Evolutionary conservation across 139 green algal genomes (phyloP).

Genomic region (Spirogloea muscicola): DNA sequence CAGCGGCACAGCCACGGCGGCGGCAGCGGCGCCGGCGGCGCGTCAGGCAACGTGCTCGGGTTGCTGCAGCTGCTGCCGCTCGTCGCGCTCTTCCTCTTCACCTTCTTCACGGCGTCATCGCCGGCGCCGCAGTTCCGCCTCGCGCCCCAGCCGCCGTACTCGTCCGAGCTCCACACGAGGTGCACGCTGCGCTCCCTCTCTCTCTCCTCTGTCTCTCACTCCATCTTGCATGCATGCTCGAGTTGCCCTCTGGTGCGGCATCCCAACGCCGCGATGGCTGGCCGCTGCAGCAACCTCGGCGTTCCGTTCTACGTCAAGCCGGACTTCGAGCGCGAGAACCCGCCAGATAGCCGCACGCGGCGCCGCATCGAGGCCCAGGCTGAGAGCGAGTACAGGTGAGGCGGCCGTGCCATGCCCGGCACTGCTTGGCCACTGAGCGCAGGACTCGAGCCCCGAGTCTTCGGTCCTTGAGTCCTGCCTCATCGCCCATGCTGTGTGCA

Average conservation of each 20-base stretch:
- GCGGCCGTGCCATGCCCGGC: no score
- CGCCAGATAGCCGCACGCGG: not conserved
- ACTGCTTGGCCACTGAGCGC: no score
- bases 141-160: conserved; percentile 1
- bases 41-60: conserved; percentile 4
- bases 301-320: conserved; percentile 9
- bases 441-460: no score
- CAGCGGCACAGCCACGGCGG: no score
- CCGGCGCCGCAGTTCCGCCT: conserved; percentile 17
- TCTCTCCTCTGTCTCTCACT: no score
- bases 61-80: conserved; percentile 33
- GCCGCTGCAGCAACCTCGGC: conserved; percentile 1
- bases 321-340: conserved; percentile 30
- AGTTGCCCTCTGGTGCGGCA: no score
- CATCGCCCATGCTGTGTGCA: no score
- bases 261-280: no score
- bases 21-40: not conserved
- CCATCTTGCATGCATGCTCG: no score
- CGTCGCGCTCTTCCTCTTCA: conserved; percentile 23
- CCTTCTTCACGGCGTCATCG: conserved; percentile 8
- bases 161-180: not conserved
- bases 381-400: conserved; percentile 28
- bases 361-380: conserved; percentile 19
- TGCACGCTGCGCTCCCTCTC: no score
- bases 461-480: no score